These are phyloP conservation scores for Sparassis latifolia DNA, from an alignment of 1,284 basidiomycete genomes.

Conservation along the genomic window DNA sequence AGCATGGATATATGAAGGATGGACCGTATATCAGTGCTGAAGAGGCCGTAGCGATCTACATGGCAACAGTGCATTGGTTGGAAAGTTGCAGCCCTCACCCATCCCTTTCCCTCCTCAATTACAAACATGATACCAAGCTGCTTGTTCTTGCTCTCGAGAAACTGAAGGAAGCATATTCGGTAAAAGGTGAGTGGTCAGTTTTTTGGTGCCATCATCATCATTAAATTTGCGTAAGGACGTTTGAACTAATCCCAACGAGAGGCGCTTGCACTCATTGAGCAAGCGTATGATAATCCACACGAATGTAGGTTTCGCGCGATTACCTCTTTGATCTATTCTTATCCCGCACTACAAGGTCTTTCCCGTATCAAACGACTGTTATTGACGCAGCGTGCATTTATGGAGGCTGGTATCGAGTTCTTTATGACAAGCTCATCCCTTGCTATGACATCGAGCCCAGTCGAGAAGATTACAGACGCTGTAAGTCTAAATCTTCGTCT, in stretches of 20 bases:
- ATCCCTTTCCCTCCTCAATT: slow-evolving; percentile 97
- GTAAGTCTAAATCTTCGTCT: slow-evolving; percentile 33
- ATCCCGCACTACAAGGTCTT: slow-evolving; percentile 43
- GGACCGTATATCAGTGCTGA: slow-evolving; percentile 96
- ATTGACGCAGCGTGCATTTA: slow-evolving; percentile 94
- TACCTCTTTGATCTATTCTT: slow-evolving; percentile 4
- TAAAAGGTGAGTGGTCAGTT: slow-evolving; percentile 56
- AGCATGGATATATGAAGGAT: slow-evolving; percentile 96
- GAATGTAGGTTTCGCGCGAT: slow-evolving; percentile 50
- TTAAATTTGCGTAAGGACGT: slow-evolving; percentile 39
- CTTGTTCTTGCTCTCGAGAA: slow-evolving; percentile 93
- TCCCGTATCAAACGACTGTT: slow-evolving; percentile 95
- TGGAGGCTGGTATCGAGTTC: slow-evolving; percentile 93
- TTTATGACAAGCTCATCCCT: slow-evolving; percentile 97
- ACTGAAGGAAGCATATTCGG: slow-evolving; percentile 95
- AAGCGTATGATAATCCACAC: slow-evolving; percentile 93
- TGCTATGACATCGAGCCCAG: slow-evolving; percentile 97
- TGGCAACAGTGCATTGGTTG: slow-evolving; percentile 95
- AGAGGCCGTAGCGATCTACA: slow-evolving; percentile 96
- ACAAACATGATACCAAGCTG: slow-evolving; percentile 97
- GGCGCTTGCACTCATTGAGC: slow-evolving; percentile 92
- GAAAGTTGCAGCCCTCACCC: slow-evolving; percentile 92
- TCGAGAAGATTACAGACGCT: slow-evolving; percentile 98
- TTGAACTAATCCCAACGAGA: slow-evolving; percentile 96
- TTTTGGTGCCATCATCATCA: slow-evolving; percentile 8